Conservation (phyloP, 257 asterid species). For the Leonotis leonurus region DNA sequence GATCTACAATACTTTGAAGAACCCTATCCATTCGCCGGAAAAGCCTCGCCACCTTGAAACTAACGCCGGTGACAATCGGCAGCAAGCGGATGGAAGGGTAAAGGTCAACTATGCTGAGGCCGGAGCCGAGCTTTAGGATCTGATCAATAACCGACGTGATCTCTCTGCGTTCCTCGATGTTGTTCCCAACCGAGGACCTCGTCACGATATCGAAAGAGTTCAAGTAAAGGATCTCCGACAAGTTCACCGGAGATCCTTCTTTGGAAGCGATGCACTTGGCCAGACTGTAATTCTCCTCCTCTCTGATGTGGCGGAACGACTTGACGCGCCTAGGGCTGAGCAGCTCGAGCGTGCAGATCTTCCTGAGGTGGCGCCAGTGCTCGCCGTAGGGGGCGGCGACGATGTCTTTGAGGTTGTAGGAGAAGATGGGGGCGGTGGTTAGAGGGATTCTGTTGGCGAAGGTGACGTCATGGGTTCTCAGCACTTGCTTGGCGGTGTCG, state of each 20-base stretch:
- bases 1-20: background rate
- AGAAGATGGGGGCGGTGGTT: background rate
- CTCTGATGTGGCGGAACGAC: background rate
- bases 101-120: background rate
- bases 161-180: background rate
- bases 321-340: background rate
- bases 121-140: background rate
- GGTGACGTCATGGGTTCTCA: background rate
- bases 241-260: background rate
- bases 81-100: background rate
- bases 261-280: background rate
- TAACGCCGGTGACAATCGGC: background rate
- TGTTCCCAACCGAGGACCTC: background rate
- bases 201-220: background rate
- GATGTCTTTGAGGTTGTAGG: background rate
- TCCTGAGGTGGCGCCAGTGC: background rate
- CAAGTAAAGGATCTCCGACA: background rate
- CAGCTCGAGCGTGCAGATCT: constrained; percentile 6
- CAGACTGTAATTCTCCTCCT: background rate
- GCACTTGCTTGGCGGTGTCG: background rate
- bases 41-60: background rate
- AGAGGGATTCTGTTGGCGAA: background rate
- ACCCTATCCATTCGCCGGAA: background rate
- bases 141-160: background rate
- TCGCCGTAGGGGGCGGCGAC: background rate